phyloP scores from a whole-genome alignment of 192 early-diverging fungal genomes.

The Coemansia sp. region DNA sequence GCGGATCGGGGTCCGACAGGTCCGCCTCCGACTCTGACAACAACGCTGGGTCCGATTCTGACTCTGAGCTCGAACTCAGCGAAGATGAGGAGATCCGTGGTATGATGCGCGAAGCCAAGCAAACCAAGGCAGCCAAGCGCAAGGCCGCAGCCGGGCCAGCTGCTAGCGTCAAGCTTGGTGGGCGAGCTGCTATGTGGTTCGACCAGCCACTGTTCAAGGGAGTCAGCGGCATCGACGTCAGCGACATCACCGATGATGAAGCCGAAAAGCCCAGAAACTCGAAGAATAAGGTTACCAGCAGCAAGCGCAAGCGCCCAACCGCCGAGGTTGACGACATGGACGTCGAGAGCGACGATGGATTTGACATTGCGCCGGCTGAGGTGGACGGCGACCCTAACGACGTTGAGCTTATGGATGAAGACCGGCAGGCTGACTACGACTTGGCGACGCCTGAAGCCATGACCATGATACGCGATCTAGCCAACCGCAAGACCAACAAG shows the following conservation, averaged over 20 bases:
- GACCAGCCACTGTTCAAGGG: constrained; percentile 91
- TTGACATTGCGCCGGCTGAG: constrained; percentile 48
- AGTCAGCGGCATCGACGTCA: constrained; percentile 53
- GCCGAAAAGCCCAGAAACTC: constrained; percentile 23
- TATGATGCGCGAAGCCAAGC: constrained; percentile 44
- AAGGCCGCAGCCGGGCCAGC: constrained; percentile 30
- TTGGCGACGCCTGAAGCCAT: constrained; percentile 91
- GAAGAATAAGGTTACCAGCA: neutral
- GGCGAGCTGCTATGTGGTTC: constrained; percentile 91
- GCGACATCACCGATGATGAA: constrained; percentile 62
- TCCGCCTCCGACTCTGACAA: constrained; percentile 12
- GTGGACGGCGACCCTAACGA: constrained; percentile 41
- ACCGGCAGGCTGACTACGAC: constrained; percentile 58
- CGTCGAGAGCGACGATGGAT: constrained; percentile 54
- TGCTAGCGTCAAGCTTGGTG: constrained; percentile 58
- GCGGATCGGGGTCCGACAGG: constrained; percentile 9
- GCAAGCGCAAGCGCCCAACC: constrained; percentile 57
- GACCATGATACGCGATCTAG: constrained; percentile 82
- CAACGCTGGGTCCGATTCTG: constrained; percentile 41
- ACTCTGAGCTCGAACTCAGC: constrained; percentile 33
- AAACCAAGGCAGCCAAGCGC: constrained; percentile 20
- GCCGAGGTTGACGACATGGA: constrained; percentile 46
- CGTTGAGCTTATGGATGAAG: constrained; percentile 49
- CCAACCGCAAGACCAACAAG: constrained; percentile 74
- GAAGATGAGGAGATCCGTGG: constrained; percentile 50